phyloP scores from a whole-genome alignment of 2,329 filamentous ascomycete species.

The Arthrobotrys conoides region DNA sequence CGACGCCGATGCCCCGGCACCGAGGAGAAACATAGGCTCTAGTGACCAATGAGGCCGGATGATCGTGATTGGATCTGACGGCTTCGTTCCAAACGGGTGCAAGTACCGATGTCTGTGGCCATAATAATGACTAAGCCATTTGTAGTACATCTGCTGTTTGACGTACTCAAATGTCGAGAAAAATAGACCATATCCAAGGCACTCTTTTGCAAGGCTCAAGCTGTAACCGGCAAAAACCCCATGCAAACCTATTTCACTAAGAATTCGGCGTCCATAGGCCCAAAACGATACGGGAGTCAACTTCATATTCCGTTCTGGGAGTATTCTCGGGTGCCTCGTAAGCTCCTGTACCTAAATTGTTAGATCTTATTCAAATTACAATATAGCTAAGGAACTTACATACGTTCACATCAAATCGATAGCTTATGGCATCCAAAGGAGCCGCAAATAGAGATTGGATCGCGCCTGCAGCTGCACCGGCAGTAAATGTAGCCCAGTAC shows the following conservation, averaged over 20 bases:
- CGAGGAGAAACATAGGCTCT: constrained; percentile 79
- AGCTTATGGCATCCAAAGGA: constrained; percentile 81
- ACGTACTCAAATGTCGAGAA: constrained; percentile 82
- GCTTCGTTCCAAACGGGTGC: constrained; percentile 46
- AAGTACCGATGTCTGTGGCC: constrained; percentile 70
- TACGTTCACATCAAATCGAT: constrained; percentile 76
- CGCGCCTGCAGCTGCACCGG: constrained; percentile 78
- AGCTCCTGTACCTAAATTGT: constrained; percentile 33
- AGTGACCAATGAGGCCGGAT: constrained; percentile 82
- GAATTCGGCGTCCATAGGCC: constrained; percentile 77
- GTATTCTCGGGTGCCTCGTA: constrained; percentile 65
- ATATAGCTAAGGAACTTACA: constrained; percentile 65
- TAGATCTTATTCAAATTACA: neutral
- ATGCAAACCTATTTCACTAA: constrained; percentile 79
- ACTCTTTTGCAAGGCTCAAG: constrained; percentile 72
- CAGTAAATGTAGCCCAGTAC: constrained; percentile 76
- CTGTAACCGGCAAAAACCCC: constrained; percentile 82
- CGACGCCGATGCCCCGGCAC: constrained; percentile 78
- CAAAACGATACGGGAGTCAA: constrained; percentile 75
- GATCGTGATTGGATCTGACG: constrained; percentile 65
- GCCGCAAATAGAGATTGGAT: constrained; percentile 81
- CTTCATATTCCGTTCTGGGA: neutral
- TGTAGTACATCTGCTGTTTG: constrained; percentile 81
- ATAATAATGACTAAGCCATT: constrained; percentile 80
- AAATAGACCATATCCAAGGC: constrained; percentile 64